Base-by-base conservation (phyloP, 2,329 filamentous ascomycete species). In the Exophiala aquamarina region DNA sequence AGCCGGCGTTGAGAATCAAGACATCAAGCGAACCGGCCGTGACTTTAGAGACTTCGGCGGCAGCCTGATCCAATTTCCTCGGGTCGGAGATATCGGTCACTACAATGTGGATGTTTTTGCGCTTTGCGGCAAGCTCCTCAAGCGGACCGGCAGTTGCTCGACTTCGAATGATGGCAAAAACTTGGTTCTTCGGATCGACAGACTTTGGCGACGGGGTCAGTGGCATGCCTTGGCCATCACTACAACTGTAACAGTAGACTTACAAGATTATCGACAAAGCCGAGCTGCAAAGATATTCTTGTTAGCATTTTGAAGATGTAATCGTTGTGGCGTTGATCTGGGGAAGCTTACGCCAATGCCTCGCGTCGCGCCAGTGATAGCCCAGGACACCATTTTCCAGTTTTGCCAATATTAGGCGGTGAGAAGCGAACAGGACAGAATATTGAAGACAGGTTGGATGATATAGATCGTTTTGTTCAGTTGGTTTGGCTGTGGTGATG, bases 1-100 rank as follows among this genome's bases (percentile, higher is more conserved):
- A 59, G 34, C 61, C 66, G 23, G 65, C 67, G 44, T 70, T 73
- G 41, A 69, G 63, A 49, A 74, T 68, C 13, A 75, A 56, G 36
- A 70, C 63, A 56, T 74, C 71, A 15, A 73, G 61, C 18, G 52
- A 62, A 21, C 67, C 68, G 17, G 58, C 61, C 4, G 66, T 68
- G 45, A 71, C 56, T n/a, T 55, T 44, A 10, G 65, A 53, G 13
- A 61, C 57, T 23, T 59, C 52, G 2, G 58, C 54, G 14, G 67
- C 67, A 13, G 67, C 67, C n/a, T 47, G 21, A 20, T 31, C 39
- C 35, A 50, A 38, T 29, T 44, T 50, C 21, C 15, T 18, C 10
- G 50, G 50, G 42, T 47, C 40, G 35, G 47, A 59, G n/a, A 69
- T 50, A 47, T 71, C 66, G 40, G 52, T 66, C 37, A 63, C 54